phyloP scores from a whole-genome alignment of 257 asterid genomes.

The Lycium ferocissimum region DNA sequence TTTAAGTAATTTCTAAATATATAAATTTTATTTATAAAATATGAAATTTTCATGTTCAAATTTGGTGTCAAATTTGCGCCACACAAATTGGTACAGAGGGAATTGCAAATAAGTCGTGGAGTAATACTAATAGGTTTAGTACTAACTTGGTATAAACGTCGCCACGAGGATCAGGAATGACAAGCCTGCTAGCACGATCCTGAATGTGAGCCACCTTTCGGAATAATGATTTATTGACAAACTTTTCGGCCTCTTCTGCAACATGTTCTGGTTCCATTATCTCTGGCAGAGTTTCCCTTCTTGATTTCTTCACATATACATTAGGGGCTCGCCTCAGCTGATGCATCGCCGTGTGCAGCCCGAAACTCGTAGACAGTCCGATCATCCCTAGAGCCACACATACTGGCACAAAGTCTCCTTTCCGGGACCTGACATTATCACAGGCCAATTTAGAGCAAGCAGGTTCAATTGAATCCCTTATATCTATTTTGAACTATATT shows the following conservation, averaged over 20 bases:
- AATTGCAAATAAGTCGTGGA: too few species aligned
- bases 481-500: too few species aligned
- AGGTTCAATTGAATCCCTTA: too few species aligned
- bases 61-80: too few species aligned
- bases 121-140: neutral
- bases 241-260: constrained; percentile 52
- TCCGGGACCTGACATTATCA: constrained; percentile 43
- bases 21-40: too few species aligned
- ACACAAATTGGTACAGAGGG: too few species aligned
- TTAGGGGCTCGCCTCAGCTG: constrained; percentile 65
- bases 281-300: constrained; percentile 71
- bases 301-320: constrained; percentile 60
- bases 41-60: too few species aligned
- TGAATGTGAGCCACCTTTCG: constrained; percentile 65
- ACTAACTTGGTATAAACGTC: constrained; percentile 49
- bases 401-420: constrained; percentile 58
- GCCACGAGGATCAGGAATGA: constrained; percentile 43
- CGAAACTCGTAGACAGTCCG: constrained; percentile 45
- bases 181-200: constrained; percentile 35
- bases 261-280: constrained; percentile 70
- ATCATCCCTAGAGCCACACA: constrained; percentile 66
- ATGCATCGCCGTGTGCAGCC: constrained; percentile 54
- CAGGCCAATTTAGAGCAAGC: neutral
- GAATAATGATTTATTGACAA: constrained; percentile 61
- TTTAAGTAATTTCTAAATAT: too few species aligned